Evolutionary conservation across 306 rosid species (phyloP).

Genomic region (Delonix regia): DNA sequence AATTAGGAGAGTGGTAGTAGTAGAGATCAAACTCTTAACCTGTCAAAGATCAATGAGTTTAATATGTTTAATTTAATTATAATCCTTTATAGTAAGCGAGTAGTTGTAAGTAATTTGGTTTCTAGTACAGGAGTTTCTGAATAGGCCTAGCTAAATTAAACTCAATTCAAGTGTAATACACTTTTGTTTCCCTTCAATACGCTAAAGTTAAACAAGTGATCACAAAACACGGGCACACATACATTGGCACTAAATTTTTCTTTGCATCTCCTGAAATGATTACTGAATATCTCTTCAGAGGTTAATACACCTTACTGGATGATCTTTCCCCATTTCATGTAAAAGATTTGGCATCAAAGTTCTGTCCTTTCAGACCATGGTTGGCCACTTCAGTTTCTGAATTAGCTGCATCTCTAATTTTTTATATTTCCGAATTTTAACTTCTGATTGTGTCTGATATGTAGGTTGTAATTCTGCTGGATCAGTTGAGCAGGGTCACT

Average conservation of each 20-base stretch:
- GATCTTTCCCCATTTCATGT: background rate
- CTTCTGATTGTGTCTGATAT: constrained; percentile 21
- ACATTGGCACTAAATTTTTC: background rate
- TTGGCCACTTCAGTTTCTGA: background rate
- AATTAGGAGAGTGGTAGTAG: no score
- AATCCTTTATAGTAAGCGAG: no score
- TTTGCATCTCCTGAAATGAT: background rate
- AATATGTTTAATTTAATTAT: no score
- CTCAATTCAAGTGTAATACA: background rate
- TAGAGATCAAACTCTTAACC: no score
- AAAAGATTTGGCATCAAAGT: background rate
- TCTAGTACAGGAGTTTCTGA: background rate
- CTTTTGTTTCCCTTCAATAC: no score
- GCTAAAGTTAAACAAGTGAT: background rate
- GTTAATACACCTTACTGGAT: background rate
- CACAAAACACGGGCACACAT: background rate
- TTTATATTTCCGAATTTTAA: background rate
- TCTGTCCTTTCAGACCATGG: background rate
- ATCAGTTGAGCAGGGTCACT: constrained; percentile 55
- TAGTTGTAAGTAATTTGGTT: no score
- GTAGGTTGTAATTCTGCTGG: constrained; percentile 61
- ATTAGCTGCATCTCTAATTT: constrained; percentile 12
- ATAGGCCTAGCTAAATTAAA: background rate
- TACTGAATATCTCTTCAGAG: background rate
- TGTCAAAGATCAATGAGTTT: no score